Evolutionary conservation across 306 rosid species (phyloP).

Genomic region (Senna tora): DNA sequence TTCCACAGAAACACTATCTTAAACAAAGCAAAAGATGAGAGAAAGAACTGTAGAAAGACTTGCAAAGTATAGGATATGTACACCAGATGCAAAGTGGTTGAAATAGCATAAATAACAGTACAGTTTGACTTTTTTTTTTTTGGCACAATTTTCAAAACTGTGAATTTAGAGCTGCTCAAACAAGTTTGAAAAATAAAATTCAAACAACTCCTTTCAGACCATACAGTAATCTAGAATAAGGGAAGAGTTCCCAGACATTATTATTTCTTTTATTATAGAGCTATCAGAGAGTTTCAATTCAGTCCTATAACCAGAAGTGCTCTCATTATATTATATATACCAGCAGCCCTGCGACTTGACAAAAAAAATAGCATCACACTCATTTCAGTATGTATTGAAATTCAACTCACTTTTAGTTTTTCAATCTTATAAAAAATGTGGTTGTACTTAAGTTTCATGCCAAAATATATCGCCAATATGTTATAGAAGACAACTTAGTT

Average conservation of each 20-base stretch:
- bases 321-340: background rate
- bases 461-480: background rate
- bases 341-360: background rate
- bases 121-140: background rate
- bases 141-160: constrained; percentile 4
- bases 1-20: constrained; percentile 8
- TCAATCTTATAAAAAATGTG: background rate
- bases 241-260: background rate
- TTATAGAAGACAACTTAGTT: background rate
- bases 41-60: constrained; percentile 10
- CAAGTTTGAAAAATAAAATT: constrained; percentile 25
- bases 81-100: background rate
- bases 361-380: background rate
- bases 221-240: background rate
- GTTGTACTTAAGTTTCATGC: background rate
- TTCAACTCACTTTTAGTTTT: constrained; percentile 6
- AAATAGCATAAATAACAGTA: background rate
- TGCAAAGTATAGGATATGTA: background rate
- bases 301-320: background rate
- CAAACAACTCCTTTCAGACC: background rate
- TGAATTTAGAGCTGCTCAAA: background rate
- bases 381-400: background rate
- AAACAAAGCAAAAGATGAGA: background rate
- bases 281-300: background rate
- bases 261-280: background rate